Conservation (phyloP, 495 filamentous ascomycete species). For the Aspergillus panamensis region DNA sequence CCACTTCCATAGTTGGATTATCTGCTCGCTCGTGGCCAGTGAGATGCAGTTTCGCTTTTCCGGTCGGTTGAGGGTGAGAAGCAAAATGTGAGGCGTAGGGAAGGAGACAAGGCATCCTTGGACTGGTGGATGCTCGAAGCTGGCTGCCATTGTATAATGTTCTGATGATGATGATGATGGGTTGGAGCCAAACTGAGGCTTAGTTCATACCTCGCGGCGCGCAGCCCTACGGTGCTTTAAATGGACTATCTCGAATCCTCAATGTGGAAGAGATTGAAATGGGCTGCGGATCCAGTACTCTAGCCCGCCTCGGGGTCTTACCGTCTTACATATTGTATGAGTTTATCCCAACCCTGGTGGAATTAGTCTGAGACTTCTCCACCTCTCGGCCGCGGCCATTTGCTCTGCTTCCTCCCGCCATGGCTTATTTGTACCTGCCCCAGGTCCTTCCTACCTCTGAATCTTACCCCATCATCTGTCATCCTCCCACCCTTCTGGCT, state of each 20-base stretch:
- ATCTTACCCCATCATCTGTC: neutral
- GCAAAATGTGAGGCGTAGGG: constrained; percentile 39
- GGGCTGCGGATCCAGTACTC: neutral
- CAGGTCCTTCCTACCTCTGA: neutral
- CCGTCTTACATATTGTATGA: no score
- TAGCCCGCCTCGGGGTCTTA: no score
- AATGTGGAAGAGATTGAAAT: neutral
- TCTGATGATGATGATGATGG: neutral
- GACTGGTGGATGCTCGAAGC: constrained; percentile 25
- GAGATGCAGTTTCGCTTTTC: constrained; percentile 49
- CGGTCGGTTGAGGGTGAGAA: constrained; percentile 44
- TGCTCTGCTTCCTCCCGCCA: neutral
- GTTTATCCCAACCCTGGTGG: neutral
- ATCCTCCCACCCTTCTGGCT: neutral
- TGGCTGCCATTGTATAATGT: constrained; percentile 15
- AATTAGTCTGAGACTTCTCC: neutral
- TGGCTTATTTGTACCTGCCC: constrained; percentile 9
- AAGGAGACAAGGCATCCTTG: constrained; percentile 35
- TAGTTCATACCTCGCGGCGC: neutral
- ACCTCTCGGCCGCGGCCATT: neutral
- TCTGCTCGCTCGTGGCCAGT: constrained; percentile 44
- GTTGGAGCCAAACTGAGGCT: neutral
- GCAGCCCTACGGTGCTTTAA: neutral
- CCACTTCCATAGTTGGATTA: constrained; percentile 47
- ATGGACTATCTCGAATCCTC: neutral